Conservation (phyloP, 164 flowering plant genomes). For the Sextonia rubra region DNA sequence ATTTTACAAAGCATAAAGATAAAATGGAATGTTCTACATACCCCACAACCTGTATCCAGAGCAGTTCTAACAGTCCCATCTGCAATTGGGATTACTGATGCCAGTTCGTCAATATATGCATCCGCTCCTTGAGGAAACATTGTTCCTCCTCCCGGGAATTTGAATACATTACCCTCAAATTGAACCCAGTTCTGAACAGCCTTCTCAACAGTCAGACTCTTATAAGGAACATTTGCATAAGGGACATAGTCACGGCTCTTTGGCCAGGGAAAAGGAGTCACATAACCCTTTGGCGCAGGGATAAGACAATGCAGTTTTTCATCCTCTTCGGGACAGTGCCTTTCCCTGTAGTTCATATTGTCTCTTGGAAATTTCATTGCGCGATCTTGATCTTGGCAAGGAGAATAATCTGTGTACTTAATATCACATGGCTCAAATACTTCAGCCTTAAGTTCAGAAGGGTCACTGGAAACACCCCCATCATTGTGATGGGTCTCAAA, state of each 20-base stretch:
- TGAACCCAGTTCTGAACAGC: constrained; percentile 94
- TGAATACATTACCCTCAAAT: constrained; percentile 81
- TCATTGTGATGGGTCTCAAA: constrained; percentile 75
- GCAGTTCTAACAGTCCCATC: constrained; percentile 91
- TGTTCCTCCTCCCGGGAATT: constrained; percentile 98
- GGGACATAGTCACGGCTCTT: constrained; percentile 86
- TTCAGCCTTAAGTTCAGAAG: constrained; percentile 41
- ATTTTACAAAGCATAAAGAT: neutral
- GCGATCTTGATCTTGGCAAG: constrained; percentile 95
- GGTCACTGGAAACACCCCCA: constrained; percentile 24
- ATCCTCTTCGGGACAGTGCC: constrained; percentile 81
- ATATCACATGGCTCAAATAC: constrained; percentile 64
- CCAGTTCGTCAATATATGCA: constrained; percentile 92
- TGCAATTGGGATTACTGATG: constrained; percentile 73
- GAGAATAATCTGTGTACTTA: constrained; percentile 71
- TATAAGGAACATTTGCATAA: constrained; percentile 87
- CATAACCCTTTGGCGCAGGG: constrained; percentile 88
- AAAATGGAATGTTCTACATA: constrained; percentile 19
- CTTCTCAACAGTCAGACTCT: constrained; percentile 81
- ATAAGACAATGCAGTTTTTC: constrained; percentile 81
- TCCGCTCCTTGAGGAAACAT: constrained; percentile 99
- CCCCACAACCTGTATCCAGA: constrained; percentile 96
- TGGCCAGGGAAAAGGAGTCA: constrained; percentile 90
- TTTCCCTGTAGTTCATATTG: constrained; percentile 88
- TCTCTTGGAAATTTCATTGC: constrained; percentile 93